phyloP scores from a whole-genome alignment of 169 alveolate genomes.

The Cryptosporidium meleagridis region DNA sequence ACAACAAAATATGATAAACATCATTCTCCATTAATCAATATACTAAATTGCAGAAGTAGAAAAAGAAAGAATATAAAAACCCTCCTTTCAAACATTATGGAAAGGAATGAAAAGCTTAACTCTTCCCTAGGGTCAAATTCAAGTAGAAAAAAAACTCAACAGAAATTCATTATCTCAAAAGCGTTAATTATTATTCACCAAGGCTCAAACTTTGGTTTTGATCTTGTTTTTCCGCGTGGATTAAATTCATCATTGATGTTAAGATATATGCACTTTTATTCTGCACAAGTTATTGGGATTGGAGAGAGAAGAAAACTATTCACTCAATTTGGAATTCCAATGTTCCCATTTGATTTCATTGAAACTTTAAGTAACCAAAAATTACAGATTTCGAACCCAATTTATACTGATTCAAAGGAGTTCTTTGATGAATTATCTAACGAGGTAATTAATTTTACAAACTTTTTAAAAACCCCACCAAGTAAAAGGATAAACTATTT shows the following conservation, averaged over 20 bases:
- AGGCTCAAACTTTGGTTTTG: slow-evolving; percentile 46
- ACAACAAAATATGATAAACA: neutral
- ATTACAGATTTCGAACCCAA: neutral
- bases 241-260: slow-evolving; percentile 51
- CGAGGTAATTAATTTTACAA: slow-evolving; percentile 7
- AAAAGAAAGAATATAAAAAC: slow-evolving; percentile 15
- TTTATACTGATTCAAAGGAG: neutral
- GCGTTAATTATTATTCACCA: slow-evolving; percentile 51
- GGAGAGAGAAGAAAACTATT: slow-evolving; percentile 31
- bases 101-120: neutral
- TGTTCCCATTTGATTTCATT: slow-evolving; percentile 56
- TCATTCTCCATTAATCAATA: neutral
- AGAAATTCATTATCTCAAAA: neutral
- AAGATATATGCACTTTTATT: slow-evolving; percentile 12
- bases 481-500: slow-evolving; percentile 45
- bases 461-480: slow-evolving; percentile 46
- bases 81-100: neutral
- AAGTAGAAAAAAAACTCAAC: neutral
- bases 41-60: slow-evolving; percentile 2
- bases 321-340: slow-evolving; percentile 35
- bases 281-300: slow-evolving; percentile 65
- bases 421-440: neutral
- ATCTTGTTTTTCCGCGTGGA: slow-evolving; percentile 64
- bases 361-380: slow-evolving; percentile 59
- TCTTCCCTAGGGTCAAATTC: neutral